Base-by-base conservation (phyloP, 2,329 filamentous ascomycete genomes). In the Scopulariopsis brevicaulis region DNA sequence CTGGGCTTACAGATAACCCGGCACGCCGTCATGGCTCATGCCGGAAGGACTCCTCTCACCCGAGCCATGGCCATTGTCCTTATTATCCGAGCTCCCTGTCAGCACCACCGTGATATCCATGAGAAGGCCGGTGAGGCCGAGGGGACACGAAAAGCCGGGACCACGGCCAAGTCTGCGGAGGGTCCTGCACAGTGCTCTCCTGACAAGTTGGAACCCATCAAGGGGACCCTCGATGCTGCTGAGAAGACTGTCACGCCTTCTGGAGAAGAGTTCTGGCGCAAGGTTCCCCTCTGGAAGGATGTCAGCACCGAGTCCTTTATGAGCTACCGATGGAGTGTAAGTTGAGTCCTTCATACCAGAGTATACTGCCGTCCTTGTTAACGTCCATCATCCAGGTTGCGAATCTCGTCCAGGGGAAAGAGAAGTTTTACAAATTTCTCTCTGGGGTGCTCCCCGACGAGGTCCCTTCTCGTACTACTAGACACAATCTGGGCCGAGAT, bases 321-420 rank as follows among this genome's bases (percentile, higher is more conserved):
- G 22, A 78, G 71, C 37, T 79, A 82, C 59, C 65, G 70, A 12
- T 84, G 80, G 78, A 77, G 79, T 62, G 80, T 81, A 69, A 66
- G 76, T n/a, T 73, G 57, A n/a, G 35, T 10, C 10, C 28, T 50
- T 43, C 34, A 18, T 50, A 40, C 10, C 46, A 48, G 12, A 8
- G 15, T 14, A 15, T 53, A 22, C 14, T 3, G 43, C 5, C 22
- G 32, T 50, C 2, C 14, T 55, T 15, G 18, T n/a, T 46, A 12
- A 32, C 52, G 46, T 5, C 35, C 20, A 43, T 18, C 35, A 3
- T 43, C 32, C 53, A 82, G 77, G 67, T 72, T 20, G 67, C 71
- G 58, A 79, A 83, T 48, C 74, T 77, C 4, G 71, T 84, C 7
- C 74, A 80, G 58, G 71, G 73, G 24, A 71, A 73, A 37, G 59